Conservation (phyloP, 805 yeast genomes). For the Starmerella powellii region DNA sequence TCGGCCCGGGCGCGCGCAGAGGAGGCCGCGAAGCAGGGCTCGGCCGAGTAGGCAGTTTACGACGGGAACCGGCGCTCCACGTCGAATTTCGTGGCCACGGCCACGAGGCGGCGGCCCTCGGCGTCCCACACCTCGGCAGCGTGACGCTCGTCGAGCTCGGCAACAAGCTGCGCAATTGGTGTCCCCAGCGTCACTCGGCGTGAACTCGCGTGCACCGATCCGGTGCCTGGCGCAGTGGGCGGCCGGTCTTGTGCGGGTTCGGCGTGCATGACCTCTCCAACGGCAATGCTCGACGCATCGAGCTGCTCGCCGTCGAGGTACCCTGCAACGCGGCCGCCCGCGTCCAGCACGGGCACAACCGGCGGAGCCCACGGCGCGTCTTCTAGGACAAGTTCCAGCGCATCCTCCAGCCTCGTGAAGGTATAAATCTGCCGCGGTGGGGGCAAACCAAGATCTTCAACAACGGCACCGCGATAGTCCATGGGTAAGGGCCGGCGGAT, state of each 20-base stretch:
- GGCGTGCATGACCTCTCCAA: too few relatives aligned
- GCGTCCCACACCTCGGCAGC: constrained; percentile 2
- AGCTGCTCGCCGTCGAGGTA: constrained; percentile 36
- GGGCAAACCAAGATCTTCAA: constrained; percentile 47
- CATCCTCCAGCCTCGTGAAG: constrained; percentile 36
- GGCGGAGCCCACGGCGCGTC: constrained; percentile 44
- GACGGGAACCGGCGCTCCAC: neutral
- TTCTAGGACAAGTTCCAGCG: constrained; percentile 45
- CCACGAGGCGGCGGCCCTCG: neutral
- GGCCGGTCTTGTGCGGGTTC: too few relatives aligned
- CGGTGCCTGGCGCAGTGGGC: too few relatives aligned
- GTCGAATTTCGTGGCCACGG: neutral
- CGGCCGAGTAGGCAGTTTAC: neutral
- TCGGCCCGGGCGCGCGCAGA: constrained; percentile 15
- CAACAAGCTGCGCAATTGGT: neutral
- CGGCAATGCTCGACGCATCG: constrained; percentile 20
- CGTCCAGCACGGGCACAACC: constrained; percentile 38
- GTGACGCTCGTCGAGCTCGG: neutral
- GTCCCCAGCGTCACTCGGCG: constrained; percentile 30
- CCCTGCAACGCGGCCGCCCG: constrained; percentile 34
- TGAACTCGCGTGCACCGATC: too few relatives aligned
- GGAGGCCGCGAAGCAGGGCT: constrained; percentile 16
- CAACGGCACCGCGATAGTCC: constrained; percentile 34
- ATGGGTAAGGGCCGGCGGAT: constrained; percentile 2
- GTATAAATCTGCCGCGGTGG: constrained; percentile 47